A percentile compares a stretch with the other conserved stretches of the same genome.
Conservation (phyloP, 306 rosid species). For the Nissolia schottii region DNA sequence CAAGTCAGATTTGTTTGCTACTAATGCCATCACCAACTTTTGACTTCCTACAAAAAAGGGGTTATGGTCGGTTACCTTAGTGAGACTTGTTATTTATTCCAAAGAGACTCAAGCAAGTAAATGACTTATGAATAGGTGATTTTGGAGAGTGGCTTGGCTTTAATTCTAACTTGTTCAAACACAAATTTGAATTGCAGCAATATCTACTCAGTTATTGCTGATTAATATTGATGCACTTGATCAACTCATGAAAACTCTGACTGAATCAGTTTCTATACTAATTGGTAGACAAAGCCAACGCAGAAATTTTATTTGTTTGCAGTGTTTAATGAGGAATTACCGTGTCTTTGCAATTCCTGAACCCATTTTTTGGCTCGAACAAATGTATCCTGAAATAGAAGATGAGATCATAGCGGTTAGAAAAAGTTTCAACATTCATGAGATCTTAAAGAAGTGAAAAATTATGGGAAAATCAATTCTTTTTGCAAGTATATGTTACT, state of each 20-base stretch:
- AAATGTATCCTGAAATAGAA: constrained; percentile 63
- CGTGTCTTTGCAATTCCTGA: constrained; percentile 73
- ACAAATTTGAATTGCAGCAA: not conserved
- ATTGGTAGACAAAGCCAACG: not conserved
- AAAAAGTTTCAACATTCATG: not conserved
- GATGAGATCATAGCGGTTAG: not conserved
- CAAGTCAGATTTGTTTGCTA: constrained; percentile 74
- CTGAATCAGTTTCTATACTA: not conserved
- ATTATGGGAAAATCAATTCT: not conserved
- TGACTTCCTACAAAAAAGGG: constrained; percentile 45
- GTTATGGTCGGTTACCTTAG: not conserved
- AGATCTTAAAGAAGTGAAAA: not conserved
- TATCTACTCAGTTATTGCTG: no score
- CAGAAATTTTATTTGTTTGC: not conserved
- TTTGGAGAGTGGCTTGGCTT: not conserved
- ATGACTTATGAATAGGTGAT: not conserved
- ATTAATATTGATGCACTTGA: not conserved
- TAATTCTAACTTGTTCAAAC: not conserved
- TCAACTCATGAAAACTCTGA: not conserved
- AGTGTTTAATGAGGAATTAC: constrained; percentile 33
- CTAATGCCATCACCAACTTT: constrained; percentile 73
- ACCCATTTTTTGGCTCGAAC: constrained; percentile 91
- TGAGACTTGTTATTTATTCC: not conserved
- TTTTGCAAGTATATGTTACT: not conserved
- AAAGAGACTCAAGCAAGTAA: not conserved